These are phyloP conservation scores for Tuber brumale DNA, from an alignment of 495 filamentous ascomycete genomes.

Conservation along the genomic window DNA sequence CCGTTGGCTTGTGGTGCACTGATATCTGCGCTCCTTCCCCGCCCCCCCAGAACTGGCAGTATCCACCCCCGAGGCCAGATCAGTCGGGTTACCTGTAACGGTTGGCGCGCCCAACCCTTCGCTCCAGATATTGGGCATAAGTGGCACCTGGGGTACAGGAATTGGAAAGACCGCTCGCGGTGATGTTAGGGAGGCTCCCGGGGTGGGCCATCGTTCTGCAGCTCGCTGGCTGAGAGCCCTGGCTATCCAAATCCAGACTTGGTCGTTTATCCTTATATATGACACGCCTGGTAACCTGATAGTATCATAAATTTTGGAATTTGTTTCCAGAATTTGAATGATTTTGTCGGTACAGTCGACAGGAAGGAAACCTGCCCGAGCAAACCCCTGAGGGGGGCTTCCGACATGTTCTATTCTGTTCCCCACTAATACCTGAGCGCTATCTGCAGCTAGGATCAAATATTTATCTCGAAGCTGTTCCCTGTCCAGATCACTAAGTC, in stretches of 20 bases:
- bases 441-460: not conserved
- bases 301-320: not conserved
- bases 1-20: not conserved
- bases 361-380: not conserved
- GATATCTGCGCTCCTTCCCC: not conserved
- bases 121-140: not conserved
- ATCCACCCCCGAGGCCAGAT: no score
- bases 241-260: not conserved
- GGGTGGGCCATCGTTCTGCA: not conserved
- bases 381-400: not conserved
- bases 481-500: not conserved
- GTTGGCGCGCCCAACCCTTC: not conserved
- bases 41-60: not conserved
- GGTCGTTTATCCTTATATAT: not conserved
- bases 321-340: conserved; percentile 1
- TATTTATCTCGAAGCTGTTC: not conserved
- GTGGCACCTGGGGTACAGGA: not conserved
- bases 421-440: not conserved
- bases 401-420: not conserved
- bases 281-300: not conserved
- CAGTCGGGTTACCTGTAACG: no score
- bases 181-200: no score
- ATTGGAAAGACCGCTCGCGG: no score
- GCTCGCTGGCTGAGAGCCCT: not conserved
- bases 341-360: not conserved